Evolutionary conservation across 441 rosid genomes (phyloP).

Genomic region (Euphorbia schlechtendalii): DNA sequence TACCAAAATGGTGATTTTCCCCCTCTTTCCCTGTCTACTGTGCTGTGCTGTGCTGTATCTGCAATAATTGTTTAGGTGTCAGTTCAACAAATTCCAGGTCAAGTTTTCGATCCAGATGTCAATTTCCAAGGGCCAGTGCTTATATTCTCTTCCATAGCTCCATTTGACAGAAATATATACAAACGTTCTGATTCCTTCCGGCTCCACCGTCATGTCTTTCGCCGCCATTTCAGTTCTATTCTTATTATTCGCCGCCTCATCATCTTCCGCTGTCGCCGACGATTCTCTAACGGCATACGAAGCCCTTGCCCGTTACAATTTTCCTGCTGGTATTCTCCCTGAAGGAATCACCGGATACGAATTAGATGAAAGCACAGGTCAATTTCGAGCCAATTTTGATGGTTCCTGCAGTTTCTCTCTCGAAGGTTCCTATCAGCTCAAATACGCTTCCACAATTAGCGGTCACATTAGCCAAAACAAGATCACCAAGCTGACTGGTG

Average conservation of each 20-base stretch:
- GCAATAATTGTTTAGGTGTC: not conserved
- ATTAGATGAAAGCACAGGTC: slow-evolving; percentile 47
- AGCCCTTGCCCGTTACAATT: slow-evolving; percentile 48
- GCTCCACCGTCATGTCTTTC: slow-evolving; percentile 5
- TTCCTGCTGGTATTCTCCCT: slow-evolving; percentile 76
- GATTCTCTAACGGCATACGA: slow-evolving; percentile 47
- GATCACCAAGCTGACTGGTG: too few species aligned
- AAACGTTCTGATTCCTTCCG: not conserved
- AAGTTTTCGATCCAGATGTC: not conserved
- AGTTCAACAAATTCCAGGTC: not conserved
- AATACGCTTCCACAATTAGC: too few species aligned
- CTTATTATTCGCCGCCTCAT: slow-evolving; percentile 16
- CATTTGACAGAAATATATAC: too few species aligned
- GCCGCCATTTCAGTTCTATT: slow-evolving; percentile 12
- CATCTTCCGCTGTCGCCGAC: slow-evolving; percentile 13
- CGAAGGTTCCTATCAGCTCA: too few species aligned
- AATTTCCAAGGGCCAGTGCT: not conserved
- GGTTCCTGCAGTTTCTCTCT: slow-evolving; percentile 29
- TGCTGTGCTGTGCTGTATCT: not conserved
- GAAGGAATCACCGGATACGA: slow-evolving; percentile 54
- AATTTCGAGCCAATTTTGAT: slow-evolving; percentile 46
- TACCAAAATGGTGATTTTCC: too few species aligned
- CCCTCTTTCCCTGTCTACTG: too few species aligned
- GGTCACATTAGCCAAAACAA: too few species aligned
- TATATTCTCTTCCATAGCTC: too few species aligned